Conservation (phyloP, 2,329 filamentous ascomycete genomes). For the Herpotrichia juniperi region DNA sequence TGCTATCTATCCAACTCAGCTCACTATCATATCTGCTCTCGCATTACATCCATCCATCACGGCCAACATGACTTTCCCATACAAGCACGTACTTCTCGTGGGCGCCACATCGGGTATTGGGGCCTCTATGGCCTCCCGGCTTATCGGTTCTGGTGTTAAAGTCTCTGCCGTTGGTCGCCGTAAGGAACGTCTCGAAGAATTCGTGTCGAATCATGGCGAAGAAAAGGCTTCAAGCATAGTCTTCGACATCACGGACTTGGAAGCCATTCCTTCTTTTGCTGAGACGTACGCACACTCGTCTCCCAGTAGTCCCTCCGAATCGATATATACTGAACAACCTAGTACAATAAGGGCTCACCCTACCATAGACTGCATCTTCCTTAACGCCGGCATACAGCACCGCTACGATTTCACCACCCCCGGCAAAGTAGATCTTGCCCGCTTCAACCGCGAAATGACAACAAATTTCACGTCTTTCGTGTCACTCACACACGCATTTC, state of each 20-base stretch:
- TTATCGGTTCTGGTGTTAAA: conserved; percentile 56
- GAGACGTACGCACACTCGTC: conserved; percentile 35
- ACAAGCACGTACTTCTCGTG: conserved; percentile 62
- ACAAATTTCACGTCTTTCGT: conserved; percentile 58
- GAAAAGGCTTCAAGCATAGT: conserved; percentile 43
- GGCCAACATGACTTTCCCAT: conserved; percentile 61
- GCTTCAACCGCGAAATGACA: conserved; percentile 52
- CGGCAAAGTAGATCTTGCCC: conserved; percentile 48
- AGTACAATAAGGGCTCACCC: conserved; percentile 50
- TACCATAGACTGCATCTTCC: conserved; percentile 61
- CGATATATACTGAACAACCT: neutral
- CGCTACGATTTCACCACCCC: conserved; percentile 56
- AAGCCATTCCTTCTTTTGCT: conserved; percentile 51
- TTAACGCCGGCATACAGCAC: conserved; percentile 64
- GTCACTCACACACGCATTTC: conserved; percentile 52
- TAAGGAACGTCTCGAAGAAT: conserved; percentile 56
- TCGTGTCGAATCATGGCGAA: conserved; percentile 55
- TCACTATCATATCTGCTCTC: no score
- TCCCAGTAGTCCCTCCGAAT: neutral
- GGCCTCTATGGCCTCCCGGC: conserved; percentile 53
- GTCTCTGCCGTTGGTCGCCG: conserved; percentile 65
- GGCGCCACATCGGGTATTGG: conserved; percentile 64
- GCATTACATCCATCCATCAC: no score
- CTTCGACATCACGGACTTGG: conserved; percentile 57
- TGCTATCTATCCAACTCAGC: no score